A percentile compares a stretch with the other conserved stretches of the same genome.
Conservation (phyloP, 331 rosid species). For the Spiraea crenata region DNA sequence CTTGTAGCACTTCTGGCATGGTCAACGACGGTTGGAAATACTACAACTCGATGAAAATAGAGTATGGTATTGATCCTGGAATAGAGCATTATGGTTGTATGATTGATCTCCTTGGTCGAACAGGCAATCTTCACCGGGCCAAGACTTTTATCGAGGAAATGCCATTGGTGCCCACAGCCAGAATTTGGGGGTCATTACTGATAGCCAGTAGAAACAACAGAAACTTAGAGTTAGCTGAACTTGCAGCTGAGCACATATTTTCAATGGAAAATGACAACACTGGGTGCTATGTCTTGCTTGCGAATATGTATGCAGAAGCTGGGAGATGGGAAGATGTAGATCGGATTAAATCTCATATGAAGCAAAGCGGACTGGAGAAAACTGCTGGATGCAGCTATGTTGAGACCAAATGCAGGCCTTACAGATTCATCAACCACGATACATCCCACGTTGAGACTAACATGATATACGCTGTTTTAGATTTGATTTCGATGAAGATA, state of each 20-base stretch:
- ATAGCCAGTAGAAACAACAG: constrained; percentile 50
- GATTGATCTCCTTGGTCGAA: constrained; percentile 52
- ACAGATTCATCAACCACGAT: constrained; percentile 40
- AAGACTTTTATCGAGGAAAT: constrained; percentile 44
- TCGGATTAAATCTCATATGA: constrained; percentile 39
- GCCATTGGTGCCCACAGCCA: constrained; percentile 46
- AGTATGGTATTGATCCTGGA: constrained; percentile 45
- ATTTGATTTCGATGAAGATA: constrained; percentile 29
- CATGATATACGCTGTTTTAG: constrained; percentile 37
- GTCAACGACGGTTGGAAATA: constrained; percentile 45
- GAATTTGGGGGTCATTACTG: constrained; percentile 62
- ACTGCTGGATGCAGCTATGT: constrained; percentile 39
- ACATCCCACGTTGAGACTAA: constrained; percentile 40
- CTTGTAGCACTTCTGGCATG: constrained; percentile 59
- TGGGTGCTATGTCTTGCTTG: constrained; percentile 53
- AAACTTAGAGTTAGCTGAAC: constrained; percentile 52
- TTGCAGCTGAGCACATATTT: constrained; percentile 42
- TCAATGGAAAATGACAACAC: constrained; percentile 44
- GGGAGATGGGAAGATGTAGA: constrained; percentile 50
- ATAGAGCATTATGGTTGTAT: constrained; percentile 64
- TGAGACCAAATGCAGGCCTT: constrained; percentile 31
- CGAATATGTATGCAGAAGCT: constrained; percentile 57
- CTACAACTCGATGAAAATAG: constrained; percentile 41
- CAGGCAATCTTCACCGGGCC: constrained; percentile 46
- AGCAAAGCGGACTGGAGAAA: constrained; percentile 33